Conservation (phyloP, 371 early-diverging fungal species). For the Mortierella sp. region DNA sequence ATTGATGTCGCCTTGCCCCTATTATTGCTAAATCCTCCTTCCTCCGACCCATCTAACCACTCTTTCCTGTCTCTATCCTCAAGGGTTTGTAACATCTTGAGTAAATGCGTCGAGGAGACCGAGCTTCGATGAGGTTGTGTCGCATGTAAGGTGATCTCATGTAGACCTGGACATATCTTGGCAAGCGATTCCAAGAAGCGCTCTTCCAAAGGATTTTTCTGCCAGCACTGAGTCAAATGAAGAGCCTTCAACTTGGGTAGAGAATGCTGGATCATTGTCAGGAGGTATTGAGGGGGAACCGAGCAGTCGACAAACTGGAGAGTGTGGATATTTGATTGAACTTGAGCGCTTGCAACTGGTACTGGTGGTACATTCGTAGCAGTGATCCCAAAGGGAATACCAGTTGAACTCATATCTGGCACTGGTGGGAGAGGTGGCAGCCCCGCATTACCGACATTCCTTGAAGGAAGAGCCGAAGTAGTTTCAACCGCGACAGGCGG, state of each 20-base stretch:
- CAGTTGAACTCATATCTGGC: conserved; percentile 17
- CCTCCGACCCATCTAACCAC: neutral
- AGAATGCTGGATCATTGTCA: conserved; percentile 46
- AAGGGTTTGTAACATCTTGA: conserved; percentile 20
- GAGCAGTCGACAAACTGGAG: conserved; percentile 51
- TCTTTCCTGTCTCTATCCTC: conserved; percentile 7
- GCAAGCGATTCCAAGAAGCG: conserved; percentile 22
- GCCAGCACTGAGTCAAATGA: conserved; percentile 48
- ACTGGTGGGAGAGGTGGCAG: conserved; percentile 22
- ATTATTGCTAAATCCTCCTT: too few species aligned
- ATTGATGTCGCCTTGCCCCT: conserved; percentile 9
- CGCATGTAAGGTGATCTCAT: conserved; percentile 31
- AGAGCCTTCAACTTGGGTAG: conserved; percentile 34
- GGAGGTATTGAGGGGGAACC: conserved; percentile 46
- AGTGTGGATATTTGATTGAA: conserved; percentile 31
- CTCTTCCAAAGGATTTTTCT: conserved; percentile 18
- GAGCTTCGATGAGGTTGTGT: conserved; percentile 32
- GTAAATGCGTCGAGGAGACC: conserved; percentile 23
- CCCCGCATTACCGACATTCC: neutral
- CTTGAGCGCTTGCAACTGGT: conserved; percentile 6
- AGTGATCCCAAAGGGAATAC: neutral
- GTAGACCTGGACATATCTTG: conserved; percentile 38
- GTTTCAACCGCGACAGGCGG: conserved; percentile 3
- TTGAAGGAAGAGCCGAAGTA: neutral
- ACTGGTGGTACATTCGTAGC: neutral